Evolutionary conservation across 345 rosid species (phyloP).

Genomic region (Corchorus olitorius): DNA sequence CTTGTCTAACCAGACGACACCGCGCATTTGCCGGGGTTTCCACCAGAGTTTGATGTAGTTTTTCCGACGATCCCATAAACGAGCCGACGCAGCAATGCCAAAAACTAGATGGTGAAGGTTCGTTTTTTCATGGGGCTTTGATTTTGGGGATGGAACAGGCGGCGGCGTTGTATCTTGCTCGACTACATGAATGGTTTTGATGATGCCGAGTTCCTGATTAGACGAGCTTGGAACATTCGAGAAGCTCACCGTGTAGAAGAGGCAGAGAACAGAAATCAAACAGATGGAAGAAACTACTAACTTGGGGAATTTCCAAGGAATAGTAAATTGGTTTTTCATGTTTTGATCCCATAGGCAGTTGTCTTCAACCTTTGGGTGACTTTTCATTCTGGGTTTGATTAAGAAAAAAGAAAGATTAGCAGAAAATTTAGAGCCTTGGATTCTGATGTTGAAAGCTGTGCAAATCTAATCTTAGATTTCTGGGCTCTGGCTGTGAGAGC

Average conservation of each 20-base stretch:
- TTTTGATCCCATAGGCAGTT: conserved; percentile 1
- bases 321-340: conserved; percentile 21
- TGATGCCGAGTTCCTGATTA: conserved; percentile 14
- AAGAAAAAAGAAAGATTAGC: background rate
- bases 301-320: conserved; percentile 14
- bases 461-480: background rate
- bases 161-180: background rate
- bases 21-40: conserved; percentile 57
- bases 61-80: conserved; percentile 60
- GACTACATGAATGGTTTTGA: background rate
- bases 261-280: conserved; percentile 24
- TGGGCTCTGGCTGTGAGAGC: background rate
- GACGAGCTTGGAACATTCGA: background rate
- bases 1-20: conserved; percentile 72
- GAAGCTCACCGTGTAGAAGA: conserved; percentile 32
- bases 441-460: background rate
- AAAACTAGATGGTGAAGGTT: conserved; percentile 58
- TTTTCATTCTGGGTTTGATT: conserved; percentile 7
- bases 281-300: conserved; percentile 27
- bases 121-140: conserved; percentile 29
- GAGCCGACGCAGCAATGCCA: conserved; percentile 72
- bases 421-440: background rate
- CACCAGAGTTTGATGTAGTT: conserved; percentile 79
- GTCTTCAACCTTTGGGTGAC: conserved; percentile 20
- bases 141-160: conserved; percentile 12